Evolutionary conservation across 176 grass and related monocot genomes (phyloP), one percentile per base, ranked within the genome.

Genomic region (Oropetium thomaeum): DNA sequence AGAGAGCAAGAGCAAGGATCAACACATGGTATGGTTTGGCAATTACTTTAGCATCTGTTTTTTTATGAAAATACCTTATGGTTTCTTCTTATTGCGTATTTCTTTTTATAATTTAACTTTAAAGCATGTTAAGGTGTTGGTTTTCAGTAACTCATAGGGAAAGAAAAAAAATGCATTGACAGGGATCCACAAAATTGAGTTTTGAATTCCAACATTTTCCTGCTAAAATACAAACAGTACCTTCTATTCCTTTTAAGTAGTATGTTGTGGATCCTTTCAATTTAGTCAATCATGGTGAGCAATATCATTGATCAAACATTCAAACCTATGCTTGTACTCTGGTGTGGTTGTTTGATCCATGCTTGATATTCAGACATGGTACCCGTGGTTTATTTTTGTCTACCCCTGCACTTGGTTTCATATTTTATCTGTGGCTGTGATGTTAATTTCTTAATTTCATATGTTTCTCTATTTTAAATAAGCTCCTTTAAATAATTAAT

Each of bases 1-100:
- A 89, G 69, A 83, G 91, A 95, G 65, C 88, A 84, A 87, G 91
- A 98, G 30, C 64, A 85, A 54, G 68, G 48, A 81, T 74, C 79
- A 61, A 62, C 62, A 49, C 61, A 78, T 86, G 95, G 95, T 97
- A 93, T 79, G 82, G 30, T 76, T 79, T 65, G 33, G 4, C 20
- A 60, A 73, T 81, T 88, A 73, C 60, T 85, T 80, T 48, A 32
- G 12, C 74, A 39, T 34, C 54, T 45, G 64, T 65, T 75, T 43
- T 30, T 40, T 74, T 39, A 10, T 61, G 39, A 15, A 12, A 45
- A 3, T 22, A 26, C 27, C 29, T n/a, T n/a, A 33, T 62, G 25
- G 16, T 31, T 45, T 75, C 7, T 10, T 45, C 22, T 61, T 27
- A 61, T 44, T 43, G 5, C 31, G 30, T 67, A 17, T 41, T 32